Evolutionary conservation across 2,329 filamentous ascomycete genomes (phyloP), one percentile per base, ranked within the genome.

Genomic region (Monilinia fructigena): DNA sequence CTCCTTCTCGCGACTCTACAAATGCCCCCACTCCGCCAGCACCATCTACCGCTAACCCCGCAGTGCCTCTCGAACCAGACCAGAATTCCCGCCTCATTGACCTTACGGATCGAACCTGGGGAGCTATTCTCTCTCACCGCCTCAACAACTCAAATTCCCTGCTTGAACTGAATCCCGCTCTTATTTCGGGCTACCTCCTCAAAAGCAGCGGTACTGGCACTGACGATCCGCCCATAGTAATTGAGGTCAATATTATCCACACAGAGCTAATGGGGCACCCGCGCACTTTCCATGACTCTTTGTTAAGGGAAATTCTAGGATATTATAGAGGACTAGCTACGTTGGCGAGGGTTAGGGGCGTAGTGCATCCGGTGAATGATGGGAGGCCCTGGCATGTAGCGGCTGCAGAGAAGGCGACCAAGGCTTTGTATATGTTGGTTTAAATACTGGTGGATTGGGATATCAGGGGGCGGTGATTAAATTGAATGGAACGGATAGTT

Each of bases 341-440:
- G 23, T 75, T 95, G 71, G 90, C 89, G 1, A 83, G 86, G 69
- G 84, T 87, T 28, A 85, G 89, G 68, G 89, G 86, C 0, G 79
- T 88, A 73, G 80, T 87, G 73, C 83, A 86, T 72, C 77, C 82
- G 68, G 80, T 86, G 64, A 82, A 79, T 59, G 86, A 88, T 73
- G 82, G 87, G n/a, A 79, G 90, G 72, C 91, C 91, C 23, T 92
- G 91, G 89, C 91, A 94, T 80, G 80, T 94, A 68, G 88, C 86
- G 16, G 88, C 85, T 23, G 90, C 87, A 2, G 84, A 89, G 77
- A 89, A 89, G 77, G 89, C 85, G 2, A 86, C 87, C 4, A 81
- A 85, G 75, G 88, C 84, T 26, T 77, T 94, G 74, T 86, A 87
- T 76, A 79, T 85, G 73, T 77, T 88, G 73, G 84, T 89, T 82